A percentile compares a stretch with the other conserved stretches of the same genome.
These are phyloP conservation scores for Hymenotorrendiella dingleyae DNA, from an alignment of 2,329 filamentous ascomycete genomes.

Conservation along the genomic window DNA sequence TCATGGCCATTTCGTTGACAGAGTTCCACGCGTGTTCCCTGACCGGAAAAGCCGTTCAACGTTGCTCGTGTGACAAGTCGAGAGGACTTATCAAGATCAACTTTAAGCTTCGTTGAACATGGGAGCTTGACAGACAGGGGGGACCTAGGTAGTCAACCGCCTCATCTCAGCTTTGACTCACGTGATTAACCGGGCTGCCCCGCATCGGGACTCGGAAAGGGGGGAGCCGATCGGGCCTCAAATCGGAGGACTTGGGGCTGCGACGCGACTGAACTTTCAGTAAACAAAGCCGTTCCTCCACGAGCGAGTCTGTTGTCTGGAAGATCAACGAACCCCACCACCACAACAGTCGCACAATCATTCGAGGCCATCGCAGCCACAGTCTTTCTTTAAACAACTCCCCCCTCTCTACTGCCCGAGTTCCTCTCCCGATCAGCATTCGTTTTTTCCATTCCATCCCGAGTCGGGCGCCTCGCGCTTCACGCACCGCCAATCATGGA, in stretches of 20 bases:
- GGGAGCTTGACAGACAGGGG: background rate
- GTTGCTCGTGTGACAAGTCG: background rate
- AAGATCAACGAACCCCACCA: constrained; percentile 1
- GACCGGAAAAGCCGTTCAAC: background rate
- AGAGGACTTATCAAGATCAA: constrained; percentile 1
- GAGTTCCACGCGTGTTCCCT: constrained; percentile 3
- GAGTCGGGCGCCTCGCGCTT: background rate
- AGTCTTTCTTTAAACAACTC: constrained; percentile 1
- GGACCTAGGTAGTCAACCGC: no score
- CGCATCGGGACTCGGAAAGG: no score
- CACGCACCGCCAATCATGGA: constrained; percentile 8
- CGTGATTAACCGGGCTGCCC: no score
- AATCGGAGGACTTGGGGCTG: no score
- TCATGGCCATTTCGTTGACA: constrained; percentile 15
- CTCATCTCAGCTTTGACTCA: no score
- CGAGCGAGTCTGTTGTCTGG: background rate
- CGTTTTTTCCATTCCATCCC: background rate
- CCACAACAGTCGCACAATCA: constrained; percentile 3
- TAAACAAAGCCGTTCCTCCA: background rate
- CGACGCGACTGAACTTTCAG: background rate
- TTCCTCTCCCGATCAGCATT: background rate
- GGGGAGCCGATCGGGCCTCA: no score
- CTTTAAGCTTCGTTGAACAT: background rate
- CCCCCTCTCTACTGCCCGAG: background rate
- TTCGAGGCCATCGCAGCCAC: constrained; percentile 1